A percentile compares a stretch with the other conserved stretches of the same genome.
phyloP scores from a whole-genome alignment of 345 rosid genomes.

The Eucalyptus curtisii region DNA sequence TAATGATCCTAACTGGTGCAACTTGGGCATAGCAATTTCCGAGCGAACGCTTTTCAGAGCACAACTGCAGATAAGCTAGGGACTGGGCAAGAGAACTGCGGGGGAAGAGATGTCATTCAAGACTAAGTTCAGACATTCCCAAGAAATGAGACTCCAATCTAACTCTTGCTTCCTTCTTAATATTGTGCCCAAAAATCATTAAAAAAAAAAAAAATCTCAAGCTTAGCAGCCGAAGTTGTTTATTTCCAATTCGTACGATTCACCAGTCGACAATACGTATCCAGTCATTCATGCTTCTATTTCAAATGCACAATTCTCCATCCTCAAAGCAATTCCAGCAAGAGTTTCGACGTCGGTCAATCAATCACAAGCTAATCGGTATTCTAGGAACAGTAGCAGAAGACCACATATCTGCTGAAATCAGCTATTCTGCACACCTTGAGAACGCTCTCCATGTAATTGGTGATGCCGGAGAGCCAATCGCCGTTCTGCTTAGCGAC shows the following conservation, averaged over 20 bases:
- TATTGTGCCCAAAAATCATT: background rate
- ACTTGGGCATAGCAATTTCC: background rate
- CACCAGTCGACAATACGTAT: background rate
- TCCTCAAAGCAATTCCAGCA: background rate
- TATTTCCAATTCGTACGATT: background rate
- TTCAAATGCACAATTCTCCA: background rate
- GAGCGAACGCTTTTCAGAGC: background rate
- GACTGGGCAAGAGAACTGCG: background rate
- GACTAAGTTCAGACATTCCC: background rate
- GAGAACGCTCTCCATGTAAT: constrained; percentile 65
- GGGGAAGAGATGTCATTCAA: background rate
- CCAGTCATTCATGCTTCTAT: background rate
- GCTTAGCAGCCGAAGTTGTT: background rate
- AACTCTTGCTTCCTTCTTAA: background rate
- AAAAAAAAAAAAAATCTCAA: background rate
- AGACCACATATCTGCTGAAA: background rate
- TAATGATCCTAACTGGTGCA: background rate
- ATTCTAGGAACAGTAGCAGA: background rate
- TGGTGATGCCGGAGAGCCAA: constrained; percentile 88
- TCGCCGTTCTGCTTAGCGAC: constrained; percentile 51
- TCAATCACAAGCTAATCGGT: background rate
- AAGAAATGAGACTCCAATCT: background rate
- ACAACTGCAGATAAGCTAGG: background rate
- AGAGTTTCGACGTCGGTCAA: background rate
- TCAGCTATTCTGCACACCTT: constrained; percentile 31